These are phyloP conservation scores for Gloeostereum incarnatum DNA, from an alignment of 768 basidiomycete species.

Conservation along the genomic window DNA sequence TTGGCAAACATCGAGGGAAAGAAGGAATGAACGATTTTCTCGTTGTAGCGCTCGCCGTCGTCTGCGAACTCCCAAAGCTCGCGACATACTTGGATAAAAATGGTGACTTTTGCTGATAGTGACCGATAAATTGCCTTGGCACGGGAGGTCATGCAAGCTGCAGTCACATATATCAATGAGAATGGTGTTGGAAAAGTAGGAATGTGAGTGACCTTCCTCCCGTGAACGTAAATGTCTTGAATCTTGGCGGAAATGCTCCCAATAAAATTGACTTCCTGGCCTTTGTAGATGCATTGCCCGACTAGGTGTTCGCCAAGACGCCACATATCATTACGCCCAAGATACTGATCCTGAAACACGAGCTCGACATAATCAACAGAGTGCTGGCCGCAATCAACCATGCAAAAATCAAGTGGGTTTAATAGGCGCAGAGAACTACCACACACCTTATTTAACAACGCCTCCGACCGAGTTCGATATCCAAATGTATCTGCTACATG, in stretches of 20 bases:
- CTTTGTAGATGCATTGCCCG: conserved; percentile 72
- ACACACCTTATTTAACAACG: conserved; percentile 58
- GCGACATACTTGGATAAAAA: conserved; percentile 93
- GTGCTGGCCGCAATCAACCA: conserved; percentile 55
- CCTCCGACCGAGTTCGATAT: conserved; percentile 63
- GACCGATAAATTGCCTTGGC: conserved; percentile 88
- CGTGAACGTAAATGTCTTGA: conserved; percentile 62
- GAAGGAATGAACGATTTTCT: conserved; percentile 97
- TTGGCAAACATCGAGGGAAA: conserved; percentile 80
- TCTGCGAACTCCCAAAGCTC: conserved; percentile 97
- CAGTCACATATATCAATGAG: conserved; percentile 48
- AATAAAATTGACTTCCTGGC: conserved; percentile 81
- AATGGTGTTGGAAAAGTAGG: background rate
- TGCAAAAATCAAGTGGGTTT: conserved; percentile 3
- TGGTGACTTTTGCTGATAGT: conserved; percentile 83
- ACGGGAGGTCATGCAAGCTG: conserved; percentile 66
- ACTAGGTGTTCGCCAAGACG: conserved; percentile 72
- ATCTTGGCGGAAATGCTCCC: conserved; percentile 80
- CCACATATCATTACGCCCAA: conserved; percentile 97
- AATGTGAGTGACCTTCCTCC: conserved; percentile 40
- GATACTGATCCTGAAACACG: conserved; percentile 89
- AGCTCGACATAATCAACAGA: conserved; percentile 80
- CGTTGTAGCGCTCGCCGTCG: conserved; percentile 91
- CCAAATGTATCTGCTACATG: conserved; percentile 64
- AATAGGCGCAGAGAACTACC: no score